Percentiles rank a stretch among this genome's conserved stretches.
phyloP scores from a whole-genome alignment of 148 eudicot species.

The Camellia sinensis region DNA sequence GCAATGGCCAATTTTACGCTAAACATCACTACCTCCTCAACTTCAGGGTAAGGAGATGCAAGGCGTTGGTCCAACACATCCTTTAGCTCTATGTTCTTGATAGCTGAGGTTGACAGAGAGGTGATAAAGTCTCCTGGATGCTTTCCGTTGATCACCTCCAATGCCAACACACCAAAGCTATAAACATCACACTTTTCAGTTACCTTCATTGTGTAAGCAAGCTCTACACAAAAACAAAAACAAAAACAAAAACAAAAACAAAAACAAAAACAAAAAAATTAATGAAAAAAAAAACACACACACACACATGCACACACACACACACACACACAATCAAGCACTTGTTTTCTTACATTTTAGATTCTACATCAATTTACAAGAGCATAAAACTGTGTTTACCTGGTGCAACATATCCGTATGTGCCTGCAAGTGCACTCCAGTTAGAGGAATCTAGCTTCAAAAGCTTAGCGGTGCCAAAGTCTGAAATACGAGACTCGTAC shows the following conservation, averaged over 20 bases:
- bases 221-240: constrained; percentile 25
- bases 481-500: constrained; percentile 36
- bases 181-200: constrained; percentile 39
- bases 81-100: neutral
- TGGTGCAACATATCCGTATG: constrained; percentile 46
- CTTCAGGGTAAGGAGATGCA: constrained; percentile 21
- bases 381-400: constrained; percentile 18
- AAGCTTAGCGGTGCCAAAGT: constrained; percentile 45
- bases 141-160: constrained; percentile 35
- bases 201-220: constrained; percentile 36
- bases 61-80: constrained; percentile 40
- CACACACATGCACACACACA: no score
- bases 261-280: no score
- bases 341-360: neutral
- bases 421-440: constrained; percentile 39
- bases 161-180: constrained; percentile 44
- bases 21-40: constrained; percentile 21
- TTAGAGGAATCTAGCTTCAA: constrained; percentile 27
- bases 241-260: no score
- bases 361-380: neutral
- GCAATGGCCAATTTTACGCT: constrained; percentile 27
- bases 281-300: no score
- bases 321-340: no score
- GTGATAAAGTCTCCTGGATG: constrained; percentile 37
- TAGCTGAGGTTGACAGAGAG: constrained; percentile 13